These are phyloP conservation scores for Neonectria sp. DNA, from an alignment of 2,329 filamentous ascomycete genomes.

Conservation along the genomic window DNA sequence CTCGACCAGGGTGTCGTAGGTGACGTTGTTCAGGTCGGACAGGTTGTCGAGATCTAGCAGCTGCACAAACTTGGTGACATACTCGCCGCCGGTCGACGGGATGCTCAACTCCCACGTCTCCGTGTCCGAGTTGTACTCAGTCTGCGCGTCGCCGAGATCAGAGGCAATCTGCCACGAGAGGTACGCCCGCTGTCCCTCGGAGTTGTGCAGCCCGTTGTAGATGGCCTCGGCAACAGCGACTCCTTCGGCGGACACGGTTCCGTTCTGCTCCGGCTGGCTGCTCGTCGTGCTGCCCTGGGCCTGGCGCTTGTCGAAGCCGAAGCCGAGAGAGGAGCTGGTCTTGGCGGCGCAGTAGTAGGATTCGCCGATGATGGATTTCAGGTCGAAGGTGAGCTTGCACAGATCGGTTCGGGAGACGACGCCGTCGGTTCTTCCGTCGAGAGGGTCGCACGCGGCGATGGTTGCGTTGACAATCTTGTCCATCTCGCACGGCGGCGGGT, in stretches of 20 bases:
- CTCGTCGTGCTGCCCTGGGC: slow-evolving; percentile 43
- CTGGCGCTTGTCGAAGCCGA: slow-evolving; percentile 29
- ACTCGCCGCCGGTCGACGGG: slow-evolving; percentile 52
- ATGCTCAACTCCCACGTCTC: slow-evolving; percentile 52
- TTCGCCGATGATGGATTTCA: slow-evolving; percentile 50
- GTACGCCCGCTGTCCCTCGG: slow-evolving; percentile 53
- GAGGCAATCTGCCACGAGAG: slow-evolving; percentile 54
- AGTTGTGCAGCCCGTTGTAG: slow-evolving; percentile 53
- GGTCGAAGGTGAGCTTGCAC: slow-evolving; percentile 47
- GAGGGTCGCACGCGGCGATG: slow-evolving; percentile 67
- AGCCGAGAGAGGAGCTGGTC: slow-evolving; percentile 35
- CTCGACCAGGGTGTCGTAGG: slow-evolving; percentile 69
- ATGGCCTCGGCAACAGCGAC: slow-evolving; percentile 53
- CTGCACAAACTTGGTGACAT: slow-evolving; percentile 59
- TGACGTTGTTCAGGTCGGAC: slow-evolving; percentile 61
- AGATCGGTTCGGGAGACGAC: slow-evolving; percentile 60
- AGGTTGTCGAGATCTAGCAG: slow-evolving; percentile 59
- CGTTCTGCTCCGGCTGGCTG: slow-evolving; percentile 51
- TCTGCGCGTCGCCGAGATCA: slow-evolving; percentile 50
- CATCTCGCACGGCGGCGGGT: slow-evolving; percentile 58
- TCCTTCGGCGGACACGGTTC: slow-evolving; percentile 52
- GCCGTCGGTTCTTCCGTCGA: slow-evolving; percentile 69
- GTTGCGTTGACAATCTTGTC: slow-evolving; percentile 68
- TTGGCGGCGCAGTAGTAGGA: slow-evolving; percentile 52
- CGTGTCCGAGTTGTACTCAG: slow-evolving; percentile 52